phyloP scores from a whole-genome alignment of 2,329 filamentous ascomycete genomes.

The Aspergillus sp. region DNA sequence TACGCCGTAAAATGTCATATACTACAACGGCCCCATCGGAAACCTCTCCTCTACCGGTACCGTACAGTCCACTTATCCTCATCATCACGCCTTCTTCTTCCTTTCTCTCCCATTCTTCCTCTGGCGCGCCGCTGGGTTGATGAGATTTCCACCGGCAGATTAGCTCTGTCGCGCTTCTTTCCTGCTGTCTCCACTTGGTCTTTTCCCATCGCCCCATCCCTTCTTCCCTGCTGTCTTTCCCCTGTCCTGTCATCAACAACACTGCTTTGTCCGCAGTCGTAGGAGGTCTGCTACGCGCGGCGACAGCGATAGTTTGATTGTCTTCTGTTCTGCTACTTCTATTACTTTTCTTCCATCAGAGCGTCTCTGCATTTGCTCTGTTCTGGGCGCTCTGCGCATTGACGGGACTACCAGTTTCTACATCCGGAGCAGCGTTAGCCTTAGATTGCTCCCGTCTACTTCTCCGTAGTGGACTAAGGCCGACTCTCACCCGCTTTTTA shows the following conservation, averaged over 20 bases:
- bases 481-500: background rate
- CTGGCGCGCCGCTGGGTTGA: background rate
- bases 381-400: background rate
- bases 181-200: background rate
- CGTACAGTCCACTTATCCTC: background rate
- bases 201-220: background rate
- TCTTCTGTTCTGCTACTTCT: background rate
- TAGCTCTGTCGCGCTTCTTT: background rate
- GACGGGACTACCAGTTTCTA: background rate
- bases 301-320: background rate
- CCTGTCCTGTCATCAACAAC: slow-evolving; percentile 11
- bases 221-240: background rate
- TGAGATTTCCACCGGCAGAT: background rate
- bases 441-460: background rate
- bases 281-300: slow-evolving; percentile 10
- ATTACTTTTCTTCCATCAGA: background rate
- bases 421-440: background rate
- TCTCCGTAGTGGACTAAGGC: background rate
- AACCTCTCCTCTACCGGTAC: too few relatives aligned
- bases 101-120: background rate
- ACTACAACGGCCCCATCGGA: too few relatives aligned
- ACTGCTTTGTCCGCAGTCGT: background rate
- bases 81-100: background rate
- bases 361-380: background rate
- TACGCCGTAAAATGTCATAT: too few relatives aligned